Evolutionary conservation across 2,329 filamentous ascomycete genomes (phyloP).

Genomic region (Aspergillus japonicus): DNA sequence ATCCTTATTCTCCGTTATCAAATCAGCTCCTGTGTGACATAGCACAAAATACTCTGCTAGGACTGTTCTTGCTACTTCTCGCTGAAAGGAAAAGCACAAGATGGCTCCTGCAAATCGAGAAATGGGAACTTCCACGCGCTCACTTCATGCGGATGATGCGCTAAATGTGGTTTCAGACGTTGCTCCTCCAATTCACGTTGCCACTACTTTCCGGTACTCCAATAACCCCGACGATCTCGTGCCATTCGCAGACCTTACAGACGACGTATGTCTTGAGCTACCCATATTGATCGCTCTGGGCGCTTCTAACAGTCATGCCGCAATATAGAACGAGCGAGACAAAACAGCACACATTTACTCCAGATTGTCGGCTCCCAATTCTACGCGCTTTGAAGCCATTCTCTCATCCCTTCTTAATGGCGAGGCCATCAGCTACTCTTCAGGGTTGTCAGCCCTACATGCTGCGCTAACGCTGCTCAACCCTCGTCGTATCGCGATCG

Average conservation of each 20-base stretch:
- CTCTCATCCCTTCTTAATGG: conserved; percentile 67
- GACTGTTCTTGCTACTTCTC: conserved; percentile 12
- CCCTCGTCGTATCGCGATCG: conserved; percentile 78
- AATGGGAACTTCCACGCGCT: conserved; percentile 60
- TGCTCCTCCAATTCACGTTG: conserved; percentile 84
- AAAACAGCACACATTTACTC: conserved; percentile 72
- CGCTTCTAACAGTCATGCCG: neutral
- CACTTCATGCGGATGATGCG: conserved; percentile 79
- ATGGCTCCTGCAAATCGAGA: conserved; percentile 27
- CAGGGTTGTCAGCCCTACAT: conserved; percentile 85
- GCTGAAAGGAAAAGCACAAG: neutral
- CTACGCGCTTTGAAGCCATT: conserved; percentile 79
- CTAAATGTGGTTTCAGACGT: conserved; percentile 75
- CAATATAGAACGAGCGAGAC: conserved; percentile 23
- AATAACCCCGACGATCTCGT: conserved; percentile 66
- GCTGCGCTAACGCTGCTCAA: conserved; percentile 81
- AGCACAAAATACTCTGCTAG: neutral
- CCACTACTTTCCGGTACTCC: conserved; percentile 85
- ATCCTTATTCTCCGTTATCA: conserved; percentile 9
- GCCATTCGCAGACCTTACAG: conserved; percentile 44
- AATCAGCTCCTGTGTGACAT: neutral
- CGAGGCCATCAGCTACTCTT: conserved; percentile 73
- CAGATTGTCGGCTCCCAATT: conserved; percentile 73
- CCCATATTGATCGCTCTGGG: neutral
- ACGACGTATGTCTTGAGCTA: conserved; percentile 51